A percentile compares a stretch with the other conserved stretches of the same genome.
Conservation (phyloP, 1,139 yeast species). For the Diutina mesorugosa region DNA sequence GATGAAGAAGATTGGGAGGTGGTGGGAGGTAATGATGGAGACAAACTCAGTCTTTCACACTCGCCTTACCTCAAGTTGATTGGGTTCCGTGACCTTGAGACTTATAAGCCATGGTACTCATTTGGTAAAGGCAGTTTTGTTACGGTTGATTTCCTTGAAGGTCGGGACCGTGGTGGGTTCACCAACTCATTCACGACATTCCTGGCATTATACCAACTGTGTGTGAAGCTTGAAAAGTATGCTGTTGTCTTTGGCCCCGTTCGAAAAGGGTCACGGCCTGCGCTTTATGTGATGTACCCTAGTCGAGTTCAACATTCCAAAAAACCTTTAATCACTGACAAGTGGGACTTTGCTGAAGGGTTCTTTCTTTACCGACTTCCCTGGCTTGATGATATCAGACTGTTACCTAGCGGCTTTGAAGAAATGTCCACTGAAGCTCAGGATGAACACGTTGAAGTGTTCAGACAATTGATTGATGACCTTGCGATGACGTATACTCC, state of each 20-base stretch:
- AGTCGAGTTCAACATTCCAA: conserved; percentile 11
- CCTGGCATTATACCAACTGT: conserved; percentile 51
- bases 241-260: conserved; percentile 67
- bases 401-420: conserved; percentile 20
- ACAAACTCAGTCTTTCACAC: conserved; percentile 10
- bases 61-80: conserved; percentile 39
- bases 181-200: conserved; percentile 58
- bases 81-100: conserved; percentile 44
- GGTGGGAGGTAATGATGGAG: conserved; percentile 6
- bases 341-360: conserved; percentile 40
- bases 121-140: conserved; percentile 47
- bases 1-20: conserved; percentile 6
- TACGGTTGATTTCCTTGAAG: conserved; percentile 27
- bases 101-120: conserved; percentile 39
- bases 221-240: conserved; percentile 38
- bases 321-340: conserved; percentile 11
- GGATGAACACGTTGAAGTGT: conserved; percentile 5
- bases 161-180: conserved; percentile 22
- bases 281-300: conserved; percentile 49
- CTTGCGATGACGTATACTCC: conserved; percentile 43
- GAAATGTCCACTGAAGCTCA: not conserved
- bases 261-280: conserved; percentile 42
- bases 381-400: conserved; percentile 49
- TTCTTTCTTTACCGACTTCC: conserved; percentile 50
- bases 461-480: conserved; percentile 21